Percentiles rank a stretch among this genome's conserved stretches.
These are phyloP conservation scores for Groenewaldozyma auringiensis DNA, from an alignment of 1,139 yeast genomes.

Conservation along the genomic window DNA sequence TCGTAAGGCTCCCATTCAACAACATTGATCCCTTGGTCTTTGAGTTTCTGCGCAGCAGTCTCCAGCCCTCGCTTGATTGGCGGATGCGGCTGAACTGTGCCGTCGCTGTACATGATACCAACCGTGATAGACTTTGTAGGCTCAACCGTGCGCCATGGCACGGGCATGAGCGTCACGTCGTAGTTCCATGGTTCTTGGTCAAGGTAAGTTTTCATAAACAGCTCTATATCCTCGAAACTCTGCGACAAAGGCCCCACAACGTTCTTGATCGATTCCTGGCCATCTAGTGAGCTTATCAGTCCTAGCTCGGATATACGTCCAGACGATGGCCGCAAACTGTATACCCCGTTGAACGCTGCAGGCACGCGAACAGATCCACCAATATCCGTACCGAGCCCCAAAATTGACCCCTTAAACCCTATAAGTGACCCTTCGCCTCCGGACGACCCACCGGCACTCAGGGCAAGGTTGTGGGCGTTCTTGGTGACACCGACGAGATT, in stretches of 20 bases:
- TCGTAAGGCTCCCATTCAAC: conserved; percentile 37
- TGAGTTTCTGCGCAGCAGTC: conserved; percentile 22
- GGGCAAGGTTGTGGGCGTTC: conserved; percentile 40
- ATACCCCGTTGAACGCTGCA: conserved; percentile 46
- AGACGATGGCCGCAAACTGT: conserved; percentile 46
- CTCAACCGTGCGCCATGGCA: conserved; percentile 39
- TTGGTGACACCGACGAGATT: conserved; percentile 43
- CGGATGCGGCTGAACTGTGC: conserved; percentile 34
- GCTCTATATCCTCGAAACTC: conserved; percentile 47
- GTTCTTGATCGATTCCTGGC: conserved; percentile 29
- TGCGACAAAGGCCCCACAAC: conserved; percentile 45
- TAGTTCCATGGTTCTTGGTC: conserved; percentile 47
- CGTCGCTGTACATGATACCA: conserved; percentile 29
- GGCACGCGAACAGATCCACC: conserved; percentile 59
- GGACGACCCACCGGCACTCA: conserved; percentile 51
- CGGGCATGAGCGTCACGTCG: conserved; percentile 42
- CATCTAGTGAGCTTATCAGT: conserved; percentile 5
- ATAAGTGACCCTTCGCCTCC: conserved; percentile 60
- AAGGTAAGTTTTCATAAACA: conserved; percentile 29
- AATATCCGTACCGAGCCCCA: conserved; percentile 58
- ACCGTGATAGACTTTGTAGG: conserved; percentile 23
- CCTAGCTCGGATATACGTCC: conserved; percentile 38
- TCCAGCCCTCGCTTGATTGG: conserved; percentile 36
- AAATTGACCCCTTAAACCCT: conserved; percentile 40
- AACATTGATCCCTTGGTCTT: conserved; percentile 35